Conservation (phyloP, 768 basidiomycete genomes). For the Tylopilus plumbeoviolaceoides region DNA sequence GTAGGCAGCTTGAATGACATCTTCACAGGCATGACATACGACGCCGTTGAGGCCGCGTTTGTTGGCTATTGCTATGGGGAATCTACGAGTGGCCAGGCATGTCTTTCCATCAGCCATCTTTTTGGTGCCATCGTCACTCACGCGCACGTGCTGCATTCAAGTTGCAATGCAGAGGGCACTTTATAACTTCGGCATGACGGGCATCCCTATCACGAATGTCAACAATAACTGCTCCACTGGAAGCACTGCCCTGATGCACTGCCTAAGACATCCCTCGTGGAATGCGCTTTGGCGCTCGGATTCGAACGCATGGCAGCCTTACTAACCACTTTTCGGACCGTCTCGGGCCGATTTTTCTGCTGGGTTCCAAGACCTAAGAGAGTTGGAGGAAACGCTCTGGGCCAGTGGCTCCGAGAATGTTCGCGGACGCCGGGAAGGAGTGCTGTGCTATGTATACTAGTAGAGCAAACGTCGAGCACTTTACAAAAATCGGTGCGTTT, state of each 20-base stretch:
- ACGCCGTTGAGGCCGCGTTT: slow-evolving; percentile 62
- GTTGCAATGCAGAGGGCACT: slow-evolving; percentile 55
- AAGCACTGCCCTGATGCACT: slow-evolving; percentile 66
- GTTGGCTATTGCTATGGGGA: slow-evolving; percentile 79
- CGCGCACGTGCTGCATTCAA: neutral
- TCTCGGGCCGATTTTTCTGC: slow-evolving; percentile 40
- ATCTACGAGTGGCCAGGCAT: slow-evolving; percentile 68
- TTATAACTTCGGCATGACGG: slow-evolving; percentile 75
- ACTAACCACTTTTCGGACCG: slow-evolving; percentile 57
- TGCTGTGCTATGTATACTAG: slow-evolving; percentile 71
- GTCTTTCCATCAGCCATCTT: neutral
- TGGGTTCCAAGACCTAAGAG: slow-evolving; percentile 36
- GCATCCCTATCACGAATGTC: slow-evolving; percentile 78
- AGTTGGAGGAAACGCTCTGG: slow-evolving; percentile 54
- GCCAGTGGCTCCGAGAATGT: slow-evolving; percentile 66
- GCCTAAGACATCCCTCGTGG: slow-evolving; percentile 63
- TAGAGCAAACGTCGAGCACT: slow-evolving; percentile 50
- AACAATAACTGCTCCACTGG: slow-evolving; percentile 86
- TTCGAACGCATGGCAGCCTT: slow-evolving; percentile 79
- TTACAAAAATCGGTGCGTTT: slow-evolving; percentile 70
- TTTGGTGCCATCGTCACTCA: neutral
- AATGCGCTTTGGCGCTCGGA: slow-evolving; percentile 75
- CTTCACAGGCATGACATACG: slow-evolving; percentile 70
- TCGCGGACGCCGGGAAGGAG: slow-evolving; percentile 65
- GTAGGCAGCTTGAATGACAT: slow-evolving; percentile 13